Percentiles rank a stretch among this genome's conserved stretches.
These are phyloP conservation scores for Pulicaria dysenterica DNA, from an alignment of 129 eudicot species.

Conservation along the genomic window DNA sequence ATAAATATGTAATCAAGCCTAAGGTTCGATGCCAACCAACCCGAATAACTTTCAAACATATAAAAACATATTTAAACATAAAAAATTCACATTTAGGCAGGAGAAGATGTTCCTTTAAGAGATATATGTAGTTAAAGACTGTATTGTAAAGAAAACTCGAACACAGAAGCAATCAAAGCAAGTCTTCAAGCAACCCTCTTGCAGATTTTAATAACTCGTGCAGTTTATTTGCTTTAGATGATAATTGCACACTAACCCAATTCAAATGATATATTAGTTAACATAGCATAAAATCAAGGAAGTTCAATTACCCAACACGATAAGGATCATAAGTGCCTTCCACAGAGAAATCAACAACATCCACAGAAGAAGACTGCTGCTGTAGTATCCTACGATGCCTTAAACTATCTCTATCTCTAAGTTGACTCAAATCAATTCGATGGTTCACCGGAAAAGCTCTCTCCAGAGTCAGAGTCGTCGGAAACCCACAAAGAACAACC, in stretches of 20 bases:
- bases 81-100: not conserved
- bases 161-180: not conserved
- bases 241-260: not conserved
- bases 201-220: no score
- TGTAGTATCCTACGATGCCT: slow-evolving; percentile 71
- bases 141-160: not conserved
- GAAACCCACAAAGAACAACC: slow-evolving; percentile 45
- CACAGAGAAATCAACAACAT: slow-evolving; percentile 71
- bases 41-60: no score
- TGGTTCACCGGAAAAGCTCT: slow-evolving; percentile 81
- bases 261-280: not conserved
- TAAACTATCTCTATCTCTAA: slow-evolving; percentile 55
- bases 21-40: no score
- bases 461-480: slow-evolving; percentile 58
- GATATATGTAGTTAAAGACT: not conserved
- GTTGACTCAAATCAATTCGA: slow-evolving; percentile 68
- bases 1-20: no score
- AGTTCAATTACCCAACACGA: slow-evolving; percentile 68
- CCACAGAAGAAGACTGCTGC: slow-evolving; percentile 45
- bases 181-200: no score
- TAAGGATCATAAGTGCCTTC: slow-evolving; percentile 84
- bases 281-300: not conserved
- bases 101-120: slow-evolving; percentile 18
- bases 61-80: no score
- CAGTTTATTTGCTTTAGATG: no score